Base-by-base conservation (phyloP, 164 flowering plant genomes). In the Brasenia schreberi region DNA sequence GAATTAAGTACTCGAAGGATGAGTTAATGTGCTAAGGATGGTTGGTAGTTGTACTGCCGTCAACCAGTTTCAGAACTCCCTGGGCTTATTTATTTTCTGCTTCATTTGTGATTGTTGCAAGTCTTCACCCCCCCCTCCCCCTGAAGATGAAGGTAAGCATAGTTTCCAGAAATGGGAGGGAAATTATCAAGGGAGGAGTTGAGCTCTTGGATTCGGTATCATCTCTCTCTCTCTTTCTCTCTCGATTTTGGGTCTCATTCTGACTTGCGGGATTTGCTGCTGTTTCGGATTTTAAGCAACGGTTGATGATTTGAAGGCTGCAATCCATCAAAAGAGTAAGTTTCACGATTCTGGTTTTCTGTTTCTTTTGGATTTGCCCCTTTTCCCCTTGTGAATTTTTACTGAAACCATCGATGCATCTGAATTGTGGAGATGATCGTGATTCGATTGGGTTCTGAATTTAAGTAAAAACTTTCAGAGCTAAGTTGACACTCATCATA, bases 251-350 rank as follows among this genome's bases (percentile, higher is more conserved):
- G 64, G 7, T 69, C 16, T 44, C 61, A 5, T 58, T 11, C 59
- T 63, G 14, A 39, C 45, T 43, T 60, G 62, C 16, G 6, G 6
- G 23, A 60, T 60, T 60, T n/a, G 18, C 18, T 60, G 7, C 17
- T 60, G 6, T 6, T 60, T 60, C 5, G 61, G 69, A 80, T 71
- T 83, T 77, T 76, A 94, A 97, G 96, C 93, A 67, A 84, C 84
- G n/a, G 97, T 91, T 63, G 78, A 85, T 73, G 97, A 90, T 82
- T 83, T 94, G 77, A 96, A 89, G 77, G 88, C 86, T 66, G 94
- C 85, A 5, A 88, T 93, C 79, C 80, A 90, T 70, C 76, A 67
- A 68, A 70, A 78, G 79, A 89, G 97, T 94, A 80, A 82, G 95
- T 76, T n/a, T 42, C 9, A 14, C 5, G 6, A 65, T 16, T 6